Conservation (phyloP, 169 alveolate species). For the Plasmodium inui region DNA sequence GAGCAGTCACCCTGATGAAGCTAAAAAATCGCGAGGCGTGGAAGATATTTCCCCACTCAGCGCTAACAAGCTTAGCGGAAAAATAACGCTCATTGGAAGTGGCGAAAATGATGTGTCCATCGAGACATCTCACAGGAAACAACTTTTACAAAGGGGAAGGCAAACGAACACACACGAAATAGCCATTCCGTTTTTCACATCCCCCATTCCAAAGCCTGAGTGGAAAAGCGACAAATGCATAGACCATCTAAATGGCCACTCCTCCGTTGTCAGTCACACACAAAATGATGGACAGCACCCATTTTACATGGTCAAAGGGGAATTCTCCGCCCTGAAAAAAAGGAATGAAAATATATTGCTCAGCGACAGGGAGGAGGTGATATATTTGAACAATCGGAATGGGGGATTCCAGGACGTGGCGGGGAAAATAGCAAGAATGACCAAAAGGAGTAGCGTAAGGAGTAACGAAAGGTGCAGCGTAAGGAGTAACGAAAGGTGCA, state of each 20-base stretch:
- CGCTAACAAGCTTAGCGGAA: not conserved
- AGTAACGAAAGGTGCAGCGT: too few relatives aligned
- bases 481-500: too few relatives aligned
- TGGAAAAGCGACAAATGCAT: not conserved
- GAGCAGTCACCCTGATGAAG: not conserved
- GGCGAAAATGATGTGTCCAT: not conserved
- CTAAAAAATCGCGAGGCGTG: not conserved
- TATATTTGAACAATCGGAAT: not conserved
- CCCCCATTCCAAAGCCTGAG: not conserved
- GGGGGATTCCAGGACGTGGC: not conserved
- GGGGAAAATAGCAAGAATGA: not conserved
- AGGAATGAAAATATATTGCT: not conserved
- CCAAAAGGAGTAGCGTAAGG: not conserved
- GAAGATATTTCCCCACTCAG: not conserved
- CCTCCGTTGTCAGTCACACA: not conserved
- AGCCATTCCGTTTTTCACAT: not conserved
- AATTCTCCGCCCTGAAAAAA: not conserved
- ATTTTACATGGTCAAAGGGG: not conserved
- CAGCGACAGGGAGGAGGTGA: slow-evolving; percentile 4
- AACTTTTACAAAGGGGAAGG: not conserved
- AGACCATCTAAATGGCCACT: not conserved
- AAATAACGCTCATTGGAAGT: not conserved
- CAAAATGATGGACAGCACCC: not conserved
- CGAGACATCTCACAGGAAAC: not conserved
- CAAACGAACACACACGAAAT: not conserved